phyloP scores from a whole-genome alignment of 768 basidiomycete species.

The Mycena chlorophos region DNA sequence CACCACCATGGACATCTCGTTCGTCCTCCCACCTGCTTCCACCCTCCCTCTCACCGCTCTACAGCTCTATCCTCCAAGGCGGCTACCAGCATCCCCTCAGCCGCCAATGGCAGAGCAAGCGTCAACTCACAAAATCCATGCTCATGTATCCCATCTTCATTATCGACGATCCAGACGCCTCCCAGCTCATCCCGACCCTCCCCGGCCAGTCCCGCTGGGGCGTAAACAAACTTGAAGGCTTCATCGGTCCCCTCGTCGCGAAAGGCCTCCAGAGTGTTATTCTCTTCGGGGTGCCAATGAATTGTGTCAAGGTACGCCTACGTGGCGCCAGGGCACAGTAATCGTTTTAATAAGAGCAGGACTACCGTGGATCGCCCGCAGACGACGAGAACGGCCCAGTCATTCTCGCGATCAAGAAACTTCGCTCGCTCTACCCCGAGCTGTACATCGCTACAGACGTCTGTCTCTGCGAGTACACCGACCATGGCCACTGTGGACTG shows the following conservation, averaged over 20 bases:
- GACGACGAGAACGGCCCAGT: conserved; percentile 91
- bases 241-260: conserved; percentile 82
- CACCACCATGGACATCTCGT: conserved; percentile 47
- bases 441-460: conserved; percentile 94
- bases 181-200: conserved; percentile 70
- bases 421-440: conserved; percentile 75
- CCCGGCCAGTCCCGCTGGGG: conserved; percentile 95
- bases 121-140: conserved; percentile 85
- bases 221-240: conserved; percentile 84
- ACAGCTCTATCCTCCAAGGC: conserved; percentile 81
- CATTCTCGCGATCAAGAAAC: conserved; percentile 83
- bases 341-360: conserved; percentile 50
- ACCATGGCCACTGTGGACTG: conserved; percentile 94
- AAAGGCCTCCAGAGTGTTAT: conserved; percentile 93
- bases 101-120: conserved; percentile 82
- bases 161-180: conserved; percentile 88
- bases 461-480: conserved; percentile 99
- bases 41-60: not conserved
- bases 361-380: conserved; percentile 79
- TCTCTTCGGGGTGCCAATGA: conserved; percentile 88
- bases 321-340: not conserved
- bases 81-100: conserved; percentile 92
- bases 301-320: conserved; percentile 71
- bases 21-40: conserved; percentile 23
- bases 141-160: conserved; percentile 99